Percentiles rank a stretch among this genome's conserved stretches.
phyloP scores from a whole-genome alignment of 192 early-diverging fungal genomes.

The Backusella westeae region DNA sequence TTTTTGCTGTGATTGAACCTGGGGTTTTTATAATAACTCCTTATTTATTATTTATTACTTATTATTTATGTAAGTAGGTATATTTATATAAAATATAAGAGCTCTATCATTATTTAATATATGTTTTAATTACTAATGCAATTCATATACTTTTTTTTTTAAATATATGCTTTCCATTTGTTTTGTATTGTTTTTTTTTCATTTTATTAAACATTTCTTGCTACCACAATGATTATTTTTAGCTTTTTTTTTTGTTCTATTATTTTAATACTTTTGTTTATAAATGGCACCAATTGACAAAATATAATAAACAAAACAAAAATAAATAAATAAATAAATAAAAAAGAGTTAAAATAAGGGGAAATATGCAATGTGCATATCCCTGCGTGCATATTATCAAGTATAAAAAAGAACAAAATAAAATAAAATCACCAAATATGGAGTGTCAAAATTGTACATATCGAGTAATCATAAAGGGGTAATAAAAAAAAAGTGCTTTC shows the following conservation, averaged over 20 bases:
- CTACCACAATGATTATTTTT: not conserved
- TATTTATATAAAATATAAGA: not conserved
- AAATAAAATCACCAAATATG: conserved; percentile 18
- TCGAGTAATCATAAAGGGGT: conserved; percentile 10
- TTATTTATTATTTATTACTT: not conserved
- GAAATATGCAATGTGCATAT: not conserved
- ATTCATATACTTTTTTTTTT: not conserved
- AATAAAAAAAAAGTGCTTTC: not conserved
- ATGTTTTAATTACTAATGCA: conserved; percentile 2
- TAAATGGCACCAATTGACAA: conserved; percentile 8
- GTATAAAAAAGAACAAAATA: conserved; percentile 2
- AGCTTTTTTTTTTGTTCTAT: not conserved
- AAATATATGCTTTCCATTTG: not conserved
- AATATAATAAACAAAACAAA: not conserved
- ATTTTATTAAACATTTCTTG: not conserved
- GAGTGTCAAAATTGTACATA: conserved; percentile 14
- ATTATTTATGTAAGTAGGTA: not conserved
- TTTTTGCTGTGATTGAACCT: conserved; percentile 5
- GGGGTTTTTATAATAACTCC: conserved; percentile 1
- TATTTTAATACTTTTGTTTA: not conserved
- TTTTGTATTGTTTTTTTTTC: not conserved
- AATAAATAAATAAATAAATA: not conserved
- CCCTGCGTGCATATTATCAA: not conserved
- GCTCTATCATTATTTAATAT: not conserved
- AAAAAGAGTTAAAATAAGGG: not conserved